These are phyloP conservation scores for Termitomyces sp. DNA, from an alignment of 768 basidiomycete species.

Conservation along the genomic window DNA sequence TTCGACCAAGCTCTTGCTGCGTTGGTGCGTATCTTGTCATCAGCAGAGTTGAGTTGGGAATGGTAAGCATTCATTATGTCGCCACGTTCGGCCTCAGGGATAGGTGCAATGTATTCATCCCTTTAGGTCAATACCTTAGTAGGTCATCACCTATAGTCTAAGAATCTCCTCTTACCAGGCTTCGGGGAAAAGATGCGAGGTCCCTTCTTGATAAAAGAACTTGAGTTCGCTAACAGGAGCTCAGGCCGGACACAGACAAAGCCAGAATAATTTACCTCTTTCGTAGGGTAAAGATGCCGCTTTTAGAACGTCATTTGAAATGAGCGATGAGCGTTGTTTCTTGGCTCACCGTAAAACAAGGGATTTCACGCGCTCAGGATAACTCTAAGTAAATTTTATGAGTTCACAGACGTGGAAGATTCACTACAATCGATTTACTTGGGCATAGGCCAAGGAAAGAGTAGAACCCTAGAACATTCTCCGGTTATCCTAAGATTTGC, in stretches of 20 bases:
- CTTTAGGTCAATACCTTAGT: slow-evolving; percentile 31
- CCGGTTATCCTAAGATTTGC: not conserved
- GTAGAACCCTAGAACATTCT: slow-evolving; percentile 64
- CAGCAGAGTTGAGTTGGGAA: slow-evolving; percentile 64
- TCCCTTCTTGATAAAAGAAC: slow-evolving; percentile 91
- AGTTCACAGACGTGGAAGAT: not conserved
- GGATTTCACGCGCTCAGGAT: slow-evolving; percentile 76
- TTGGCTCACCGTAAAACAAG: slow-evolving; percentile 63
- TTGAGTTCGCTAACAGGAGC: slow-evolving; percentile 54
- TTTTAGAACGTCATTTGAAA: slow-evolving; percentile 18
- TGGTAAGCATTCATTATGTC: slow-evolving; percentile 87
- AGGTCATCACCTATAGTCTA: not conserved
- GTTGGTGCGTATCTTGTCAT: slow-evolving; percentile 54
- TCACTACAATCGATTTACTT: slow-evolving; percentile 35
- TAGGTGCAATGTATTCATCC: slow-evolving; percentile 78
- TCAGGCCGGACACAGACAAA: not conserved
- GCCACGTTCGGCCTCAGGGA: slow-evolving; percentile 73
- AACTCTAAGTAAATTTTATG: slow-evolving; percentile 37
- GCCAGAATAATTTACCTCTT: slow-evolving; percentile 45
- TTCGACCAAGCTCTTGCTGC: slow-evolving; percentile 87
- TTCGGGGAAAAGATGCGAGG: slow-evolving; percentile 80
- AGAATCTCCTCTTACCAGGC: slow-evolving; percentile 52
- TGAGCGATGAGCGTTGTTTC: not conserved
- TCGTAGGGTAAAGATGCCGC: slow-evolving; percentile 86
- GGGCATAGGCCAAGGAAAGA: slow-evolving; percentile 79